Conservation (phyloP, 2,329 filamentous ascomycete genomes). For the Bipolaris cookei region DNA sequence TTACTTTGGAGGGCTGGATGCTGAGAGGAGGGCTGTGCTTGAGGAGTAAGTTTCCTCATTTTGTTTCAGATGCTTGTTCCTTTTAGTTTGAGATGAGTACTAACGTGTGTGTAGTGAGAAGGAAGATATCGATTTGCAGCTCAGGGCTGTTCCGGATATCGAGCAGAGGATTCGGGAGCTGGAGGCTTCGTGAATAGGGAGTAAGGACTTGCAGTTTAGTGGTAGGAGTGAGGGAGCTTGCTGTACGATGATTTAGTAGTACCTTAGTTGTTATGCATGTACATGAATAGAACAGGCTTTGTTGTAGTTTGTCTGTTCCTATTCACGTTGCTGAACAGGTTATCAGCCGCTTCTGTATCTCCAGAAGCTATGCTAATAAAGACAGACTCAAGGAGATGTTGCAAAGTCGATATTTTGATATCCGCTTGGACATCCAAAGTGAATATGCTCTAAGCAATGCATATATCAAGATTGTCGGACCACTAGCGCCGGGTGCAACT, state of each 20-base stretch:
- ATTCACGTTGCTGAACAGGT: neutral
- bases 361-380: neutral
- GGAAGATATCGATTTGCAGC: slow-evolving; percentile 85
- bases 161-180: slow-evolving; percentile 85
- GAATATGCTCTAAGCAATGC: neutral
- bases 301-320: neutral
- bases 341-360: neutral
- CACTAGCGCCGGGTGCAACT: slow-evolving; percentile 11
- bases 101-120: slow-evolving; percentile 67
- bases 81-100: slow-evolving; percentile 4
- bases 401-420: too few relatives aligned
- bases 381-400: neutral
- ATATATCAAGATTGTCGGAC: neutral
- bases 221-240: neutral
- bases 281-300: neutral
- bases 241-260: neutral
- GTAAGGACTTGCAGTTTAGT: neutral
- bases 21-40: slow-evolving; percentile 79
- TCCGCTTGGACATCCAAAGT: too few relatives aligned
- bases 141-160: slow-evolving; percentile 86
- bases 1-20: slow-evolving; percentile 88
- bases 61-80: neutral
- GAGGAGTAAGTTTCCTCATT: slow-evolving; percentile 69
- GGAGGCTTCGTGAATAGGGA: slow-evolving; percentile 45
- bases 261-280: neutral